Percentiles rank a stretch among this genome's conserved stretches.
Conservation (phyloP, 768 basidiomycete species). For the Dacryopinax spathularia region DNA sequence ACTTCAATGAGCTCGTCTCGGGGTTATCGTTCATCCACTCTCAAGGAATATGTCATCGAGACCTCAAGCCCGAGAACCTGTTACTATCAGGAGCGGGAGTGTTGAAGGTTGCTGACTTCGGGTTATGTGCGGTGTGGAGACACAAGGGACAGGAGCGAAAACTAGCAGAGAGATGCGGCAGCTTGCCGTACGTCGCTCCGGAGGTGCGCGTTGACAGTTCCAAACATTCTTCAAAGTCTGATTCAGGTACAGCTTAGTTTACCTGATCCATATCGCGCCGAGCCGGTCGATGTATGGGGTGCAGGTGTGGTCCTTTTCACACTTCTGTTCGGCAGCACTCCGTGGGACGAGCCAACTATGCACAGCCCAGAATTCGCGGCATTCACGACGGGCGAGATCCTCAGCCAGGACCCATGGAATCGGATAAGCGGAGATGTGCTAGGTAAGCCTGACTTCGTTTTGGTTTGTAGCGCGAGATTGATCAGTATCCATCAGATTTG, state of each 20-base stretch:
- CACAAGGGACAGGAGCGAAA: conserved; percentile 70
- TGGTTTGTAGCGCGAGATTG: neutral
- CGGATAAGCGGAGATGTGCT: conserved; percentile 43
- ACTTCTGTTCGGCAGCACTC: conserved; percentile 87
- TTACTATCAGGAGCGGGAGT: conserved; percentile 69
- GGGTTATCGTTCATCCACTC: conserved; percentile 81
- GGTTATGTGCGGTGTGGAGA: conserved; percentile 77
- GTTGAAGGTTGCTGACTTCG: conserved; percentile 92
- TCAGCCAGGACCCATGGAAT: conserved; percentile 66
- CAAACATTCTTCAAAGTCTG: neutral
- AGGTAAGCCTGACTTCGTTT: conserved; percentile 34
- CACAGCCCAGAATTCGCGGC: conserved; percentile 65
- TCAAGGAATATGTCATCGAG: conserved; percentile 89
- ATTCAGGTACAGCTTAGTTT: conserved; percentile 40
- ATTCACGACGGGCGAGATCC: conserved; percentile 60
- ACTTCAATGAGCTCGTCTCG: conserved; percentile 69
- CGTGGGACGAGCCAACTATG: conserved; percentile 87
- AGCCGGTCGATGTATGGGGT: conserved; percentile 93
- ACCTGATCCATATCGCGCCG: conserved; percentile 61
- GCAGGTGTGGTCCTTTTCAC: conserved; percentile 90
- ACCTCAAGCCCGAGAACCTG: conserved; percentile 93
- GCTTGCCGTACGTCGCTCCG: conserved; percentile 86
- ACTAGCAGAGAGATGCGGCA: conserved; percentile 75
- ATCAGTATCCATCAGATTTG: conserved; percentile 39
- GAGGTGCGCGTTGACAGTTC: conserved; percentile 43